Percentiles rank a stretch among this genome's conserved stretches.
Conservation (phyloP, 1,284 basidiomycete species). For the Trichosporon asahii region DNA sequence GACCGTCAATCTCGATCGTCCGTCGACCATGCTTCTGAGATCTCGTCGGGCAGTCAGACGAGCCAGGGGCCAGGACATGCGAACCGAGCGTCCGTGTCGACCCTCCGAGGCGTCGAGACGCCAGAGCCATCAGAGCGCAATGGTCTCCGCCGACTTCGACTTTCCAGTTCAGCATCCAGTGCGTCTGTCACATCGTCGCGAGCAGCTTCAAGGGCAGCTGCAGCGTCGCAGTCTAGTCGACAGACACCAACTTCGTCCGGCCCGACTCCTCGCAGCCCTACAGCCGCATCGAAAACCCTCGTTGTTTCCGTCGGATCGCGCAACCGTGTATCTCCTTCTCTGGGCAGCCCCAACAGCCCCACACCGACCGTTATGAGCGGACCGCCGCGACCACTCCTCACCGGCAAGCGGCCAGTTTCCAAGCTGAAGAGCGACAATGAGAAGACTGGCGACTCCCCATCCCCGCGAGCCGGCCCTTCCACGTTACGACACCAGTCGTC, state of each 20-base stretch:
- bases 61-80: slow-evolving; percentile 4
- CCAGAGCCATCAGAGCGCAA: slow-evolving; percentile 25
- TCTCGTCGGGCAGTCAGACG: slow-evolving; percentile 5
- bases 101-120: slow-evolving; percentile 10
- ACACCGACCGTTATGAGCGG: slow-evolving; percentile 30
- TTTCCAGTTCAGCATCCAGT: slow-evolving; percentile 36
- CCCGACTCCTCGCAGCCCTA: slow-evolving; percentile 34
- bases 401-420: slow-evolving; percentile 30
- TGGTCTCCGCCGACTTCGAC: slow-evolving; percentile 36
- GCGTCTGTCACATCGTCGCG: slow-evolving; percentile 22
- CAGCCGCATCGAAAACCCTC: slow-evolving; percentile 30
- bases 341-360: slow-evolving; percentile 21
- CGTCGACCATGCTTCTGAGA: slow-evolving; percentile 5
- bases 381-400: slow-evolving; percentile 33
- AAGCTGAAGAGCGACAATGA: not conserved
- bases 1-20: slow-evolving; percentile 1
- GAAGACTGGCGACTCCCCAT: not conserved
- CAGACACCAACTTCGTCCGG: slow-evolving; percentile 15
- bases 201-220: slow-evolving; percentile 7
- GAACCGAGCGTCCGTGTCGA: slow-evolving; percentile 7
- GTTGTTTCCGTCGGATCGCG: slow-evolving; percentile 28
- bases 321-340: not conserved
- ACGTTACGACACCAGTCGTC: slow-evolving; percentile 17
- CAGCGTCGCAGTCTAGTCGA: slow-evolving; percentile 4
- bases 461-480: not conserved